Evolutionary conservation across 2,329 filamentous ascomycete species (phyloP).

Genomic region (Aspergillus puulaauensis): DNA sequence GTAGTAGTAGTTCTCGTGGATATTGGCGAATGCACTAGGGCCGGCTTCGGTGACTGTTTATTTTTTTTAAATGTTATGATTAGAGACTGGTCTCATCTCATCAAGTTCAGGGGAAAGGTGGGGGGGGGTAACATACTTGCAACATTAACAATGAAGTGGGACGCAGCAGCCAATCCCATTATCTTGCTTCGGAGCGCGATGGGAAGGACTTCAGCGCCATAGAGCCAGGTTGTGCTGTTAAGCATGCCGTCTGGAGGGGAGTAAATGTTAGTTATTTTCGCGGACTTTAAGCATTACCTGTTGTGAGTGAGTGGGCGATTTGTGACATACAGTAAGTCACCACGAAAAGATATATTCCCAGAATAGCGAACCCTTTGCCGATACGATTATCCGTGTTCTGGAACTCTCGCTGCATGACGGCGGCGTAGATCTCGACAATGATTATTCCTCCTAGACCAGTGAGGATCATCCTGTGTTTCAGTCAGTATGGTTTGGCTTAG

Average conservation of each 20-base stretch:
- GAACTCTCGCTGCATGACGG: constrained; percentile 59
- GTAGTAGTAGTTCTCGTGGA: constrained; percentile 61
- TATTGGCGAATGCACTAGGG: constrained; percentile 57
- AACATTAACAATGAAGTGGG: constrained; percentile 58
- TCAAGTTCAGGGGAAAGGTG: neutral
- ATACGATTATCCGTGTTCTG: constrained; percentile 55
- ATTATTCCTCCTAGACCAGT: constrained; percentile 53
- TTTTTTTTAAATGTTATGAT: neutral
- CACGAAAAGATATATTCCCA: constrained; percentile 61
- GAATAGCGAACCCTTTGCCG: constrained; percentile 60
- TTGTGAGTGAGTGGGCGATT: neutral
- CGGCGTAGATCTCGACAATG: constrained; percentile 59
- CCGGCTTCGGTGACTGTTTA: constrained; percentile 52
- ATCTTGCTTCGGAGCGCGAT: constrained; percentile 55
- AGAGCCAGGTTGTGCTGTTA: constrained; percentile 56
- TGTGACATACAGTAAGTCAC: constrained; percentile 51
- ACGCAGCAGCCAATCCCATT: constrained; percentile 55
- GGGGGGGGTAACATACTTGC: constrained; percentile 31
- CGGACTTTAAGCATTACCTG: neutral
- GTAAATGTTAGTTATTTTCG: constrained; percentile 2
- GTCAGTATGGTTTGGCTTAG: neutral
- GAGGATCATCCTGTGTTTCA: constrained; percentile 51
- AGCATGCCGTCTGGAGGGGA: constrained; percentile 48
- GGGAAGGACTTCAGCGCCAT: constrained; percentile 57
- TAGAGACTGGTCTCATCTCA: neutral